Percentiles rank a stretch among this genome's conserved stretches.
phyloP scores from a whole-genome alignment of 805 yeast species.

The Naumovozyma dairenensis region DNA sequence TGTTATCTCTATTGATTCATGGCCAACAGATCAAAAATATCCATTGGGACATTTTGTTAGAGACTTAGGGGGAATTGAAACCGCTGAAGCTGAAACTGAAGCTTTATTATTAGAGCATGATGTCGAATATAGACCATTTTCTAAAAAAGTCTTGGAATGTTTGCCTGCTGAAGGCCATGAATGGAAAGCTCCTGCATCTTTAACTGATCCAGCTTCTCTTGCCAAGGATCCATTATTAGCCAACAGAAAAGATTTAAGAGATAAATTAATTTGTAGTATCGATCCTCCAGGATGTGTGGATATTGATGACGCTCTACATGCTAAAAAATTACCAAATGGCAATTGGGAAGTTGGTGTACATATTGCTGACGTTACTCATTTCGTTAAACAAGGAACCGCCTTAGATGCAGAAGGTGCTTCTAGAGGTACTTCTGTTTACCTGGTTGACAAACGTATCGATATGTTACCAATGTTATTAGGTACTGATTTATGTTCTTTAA shows the following conservation, averaged over 20 bases:
- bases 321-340: slow-evolving; percentile 75
- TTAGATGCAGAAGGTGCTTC: slow-evolving; percentile 93
- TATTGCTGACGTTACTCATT: slow-evolving; percentile 97
- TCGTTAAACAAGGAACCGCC: slow-evolving; percentile 86
- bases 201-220: slow-evolving; percentile 44
- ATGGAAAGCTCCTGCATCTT: slow-evolving; percentile 76
- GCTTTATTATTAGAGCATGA: slow-evolving; percentile 90
- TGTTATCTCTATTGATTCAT: slow-evolving; percentile 83
- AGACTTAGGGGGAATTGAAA: slow-evolving; percentile 80
- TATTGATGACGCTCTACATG: slow-evolving; percentile 97
- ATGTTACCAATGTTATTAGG: slow-evolving; percentile 95
- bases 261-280: slow-evolving; percentile 82
- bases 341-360: slow-evolving; percentile 97
- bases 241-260: slow-evolving; percentile 77
- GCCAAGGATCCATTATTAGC: slow-evolving; percentile 37
- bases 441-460: slow-evolving; percentile 96
- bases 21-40: slow-evolving; percentile 75
- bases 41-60: slow-evolving; percentile 96
- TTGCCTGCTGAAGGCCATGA: slow-evolving; percentile 87
- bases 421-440: slow-evolving; percentile 92
- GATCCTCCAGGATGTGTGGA: slow-evolving; percentile 99
- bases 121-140: slow-evolving; percentile 92
- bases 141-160: slow-evolving; percentile 84
- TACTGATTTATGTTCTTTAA: slow-evolving; percentile 89
- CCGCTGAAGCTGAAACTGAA: slow-evolving; percentile 92